These are phyloP conservation scores for Pichia sp. DNA, from an alignment of 1,139 yeast genomes.

Conservation along the genomic window DNA sequence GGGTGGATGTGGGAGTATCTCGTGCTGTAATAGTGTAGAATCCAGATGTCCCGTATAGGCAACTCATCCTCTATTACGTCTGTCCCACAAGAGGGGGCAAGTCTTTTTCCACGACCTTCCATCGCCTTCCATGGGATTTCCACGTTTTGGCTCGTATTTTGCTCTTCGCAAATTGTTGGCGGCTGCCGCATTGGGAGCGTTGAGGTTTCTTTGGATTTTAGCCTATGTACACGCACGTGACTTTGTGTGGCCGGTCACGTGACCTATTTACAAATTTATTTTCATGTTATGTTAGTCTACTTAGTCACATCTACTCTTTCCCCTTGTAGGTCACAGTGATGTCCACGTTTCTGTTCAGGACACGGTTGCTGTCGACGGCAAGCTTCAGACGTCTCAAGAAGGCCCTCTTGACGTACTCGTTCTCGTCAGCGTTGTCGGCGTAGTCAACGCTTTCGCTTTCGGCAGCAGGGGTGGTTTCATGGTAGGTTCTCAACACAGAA, in stretches of 20 bases:
- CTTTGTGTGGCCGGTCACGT: no score
- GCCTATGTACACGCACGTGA: no score
- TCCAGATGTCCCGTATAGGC: no score
- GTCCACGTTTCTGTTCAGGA: conserved; percentile 7
- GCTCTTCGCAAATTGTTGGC: no score
- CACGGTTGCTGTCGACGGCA: conserved; percentile 13
- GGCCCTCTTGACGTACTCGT: background rate
- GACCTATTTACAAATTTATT: no score
- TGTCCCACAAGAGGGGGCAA: background rate
- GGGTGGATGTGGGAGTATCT: no score
- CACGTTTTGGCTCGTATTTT: no score
- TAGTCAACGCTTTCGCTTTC: conserved; percentile 1
- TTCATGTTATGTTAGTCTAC: background rate
- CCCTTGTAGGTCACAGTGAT: conserved; percentile 1
- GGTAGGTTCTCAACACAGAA: conserved; percentile 1
- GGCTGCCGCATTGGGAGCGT: no score
- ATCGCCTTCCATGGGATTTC: conserved; percentile 5
- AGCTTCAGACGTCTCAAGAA: conserved; percentile 15
- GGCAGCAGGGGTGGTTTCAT: background rate
- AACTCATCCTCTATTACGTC: no score
- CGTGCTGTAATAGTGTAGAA: no score
- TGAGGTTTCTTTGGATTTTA: no score
- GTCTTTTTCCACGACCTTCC: conserved; percentile 8
- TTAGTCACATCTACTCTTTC: background rate
- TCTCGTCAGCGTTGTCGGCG: background rate